These are phyloP conservation scores for sunflower (Helianthus annuus) DNA, from an alignment of 129 eudicot genomes.

Conservation along the genomic window DNA sequence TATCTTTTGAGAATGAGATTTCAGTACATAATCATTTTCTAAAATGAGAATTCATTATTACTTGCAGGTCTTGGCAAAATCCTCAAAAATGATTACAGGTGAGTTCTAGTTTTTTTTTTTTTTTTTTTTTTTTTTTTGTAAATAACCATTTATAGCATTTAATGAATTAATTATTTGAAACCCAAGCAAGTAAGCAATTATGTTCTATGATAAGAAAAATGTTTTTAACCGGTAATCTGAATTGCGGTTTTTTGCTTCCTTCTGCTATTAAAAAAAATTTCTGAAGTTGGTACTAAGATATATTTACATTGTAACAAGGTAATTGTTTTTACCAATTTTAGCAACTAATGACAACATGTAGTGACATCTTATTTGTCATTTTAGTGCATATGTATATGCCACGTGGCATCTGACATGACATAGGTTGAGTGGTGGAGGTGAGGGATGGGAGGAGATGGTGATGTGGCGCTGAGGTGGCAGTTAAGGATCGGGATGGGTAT, in stretches of 20 bases:
- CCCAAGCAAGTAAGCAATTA: neutral
- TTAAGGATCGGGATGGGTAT: no score
- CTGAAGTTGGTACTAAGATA: neutral
- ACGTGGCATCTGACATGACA: neutral
- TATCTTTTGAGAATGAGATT: neutral
- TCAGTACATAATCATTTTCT: slow-evolving; percentile 17
- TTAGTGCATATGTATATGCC: neutral
- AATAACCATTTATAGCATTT: slow-evolving; percentile 2
- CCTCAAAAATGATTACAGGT: slow-evolving; percentile 99
- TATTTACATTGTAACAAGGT: neutral
- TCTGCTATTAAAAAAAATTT: slow-evolving; percentile 1
- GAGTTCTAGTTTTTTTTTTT: slow-evolving; percentile 23
- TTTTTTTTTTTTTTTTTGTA: neutral
- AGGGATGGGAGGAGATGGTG: neutral
- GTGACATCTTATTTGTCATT: slow-evolving; percentile 2
- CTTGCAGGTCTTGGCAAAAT: slow-evolving; percentile 92
- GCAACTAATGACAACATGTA: neutral
- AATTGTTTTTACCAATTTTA: neutral
- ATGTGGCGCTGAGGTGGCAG: neutral
- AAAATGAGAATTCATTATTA: neutral
- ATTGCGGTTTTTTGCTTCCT: neutral
- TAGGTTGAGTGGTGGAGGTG: no score
- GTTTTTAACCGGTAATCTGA: neutral
- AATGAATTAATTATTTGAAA: neutral
- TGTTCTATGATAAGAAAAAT: neutral